phyloP scores from a whole-genome alignment of 306 rosid species.

The Prinsepia uniflora region DNA sequence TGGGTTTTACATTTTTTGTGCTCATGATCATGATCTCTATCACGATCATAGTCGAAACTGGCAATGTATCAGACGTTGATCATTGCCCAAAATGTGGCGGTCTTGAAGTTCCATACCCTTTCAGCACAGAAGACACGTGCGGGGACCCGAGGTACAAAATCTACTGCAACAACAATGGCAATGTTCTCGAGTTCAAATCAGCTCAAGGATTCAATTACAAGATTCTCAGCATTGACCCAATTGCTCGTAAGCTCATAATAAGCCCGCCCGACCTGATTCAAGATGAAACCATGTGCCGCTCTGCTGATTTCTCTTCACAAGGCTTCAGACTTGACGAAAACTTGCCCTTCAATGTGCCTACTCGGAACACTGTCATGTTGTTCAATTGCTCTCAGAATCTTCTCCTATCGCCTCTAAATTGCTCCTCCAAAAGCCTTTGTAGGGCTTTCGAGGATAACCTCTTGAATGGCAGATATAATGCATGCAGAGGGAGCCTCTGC shows the following conservation, averaged over 20 bases:
- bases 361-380: constrained; percentile 67
- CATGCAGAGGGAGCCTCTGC: constrained; percentile 60
- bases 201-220: constrained; percentile 50
- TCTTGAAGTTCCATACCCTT: constrained; percentile 66
- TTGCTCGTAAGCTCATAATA: constrained; percentile 44
- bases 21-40: constrained; percentile 14
- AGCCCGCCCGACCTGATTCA: constrained; percentile 37
- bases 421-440: constrained; percentile 62
- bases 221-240: constrained; percentile 53
- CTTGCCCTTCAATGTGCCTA: constrained; percentile 67
- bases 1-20: constrained; percentile 27
- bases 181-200: constrained; percentile 60
- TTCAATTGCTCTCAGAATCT: constrained; percentile 55
- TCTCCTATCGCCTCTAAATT: constrained; percentile 66
- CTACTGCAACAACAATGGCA: constrained; percentile 40
- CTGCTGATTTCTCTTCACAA: constrained; percentile 52
- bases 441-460: constrained; percentile 52
- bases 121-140: constrained; percentile 57
- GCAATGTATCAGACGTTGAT: constrained; percentile 27
- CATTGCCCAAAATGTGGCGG: constrained; percentile 62
- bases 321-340: constrained; percentile 56
- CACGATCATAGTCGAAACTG: neutral
- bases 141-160: constrained; percentile 64
- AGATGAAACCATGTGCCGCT: constrained; percentile 37
- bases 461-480: constrained; percentile 38